These are phyloP conservation scores for Seiridium cupressi DNA, from an alignment of 2,329 filamentous ascomycete species.

Conservation along the genomic window DNA sequence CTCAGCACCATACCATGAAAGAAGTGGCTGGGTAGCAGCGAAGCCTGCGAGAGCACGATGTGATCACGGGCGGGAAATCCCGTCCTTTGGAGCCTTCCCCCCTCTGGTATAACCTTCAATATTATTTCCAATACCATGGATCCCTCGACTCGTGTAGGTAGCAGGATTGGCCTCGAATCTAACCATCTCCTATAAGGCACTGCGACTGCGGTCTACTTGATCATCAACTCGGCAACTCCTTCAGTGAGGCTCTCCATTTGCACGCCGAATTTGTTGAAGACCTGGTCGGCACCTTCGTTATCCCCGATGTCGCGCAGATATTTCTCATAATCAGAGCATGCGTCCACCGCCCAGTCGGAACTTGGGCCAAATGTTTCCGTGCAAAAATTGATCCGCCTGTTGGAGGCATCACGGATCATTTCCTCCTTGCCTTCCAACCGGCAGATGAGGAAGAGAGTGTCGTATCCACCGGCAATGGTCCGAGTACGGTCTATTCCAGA, in stretches of 20 bases:
- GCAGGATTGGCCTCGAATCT: too few species aligned
- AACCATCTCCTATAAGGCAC: too few species aligned
- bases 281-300: neutral
- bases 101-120: too few species aligned
- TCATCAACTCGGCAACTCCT: neutral
- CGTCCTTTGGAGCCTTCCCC: too few species aligned
- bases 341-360: conserved; percentile 5
- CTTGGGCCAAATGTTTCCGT: neutral
- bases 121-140: too few species aligned
- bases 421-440: neutral
- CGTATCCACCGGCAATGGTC: neutral
- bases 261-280: conserved; percentile 1
- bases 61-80: too few species aligned
- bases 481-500: neutral
- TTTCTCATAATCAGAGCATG: conserved; percentile 1
- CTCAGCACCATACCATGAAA: too few species aligned
- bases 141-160: too few species aligned
- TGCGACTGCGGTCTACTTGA: neutral
- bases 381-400: conserved; percentile 4
- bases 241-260: neutral
- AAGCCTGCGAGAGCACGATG: too few species aligned
- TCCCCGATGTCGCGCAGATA: conserved; percentile 1
- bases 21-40: too few species aligned
- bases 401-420: neutral
- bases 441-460: conserved; percentile 4